These are phyloP conservation scores for Chrysochromulina parva DNA, from an alignment of 78 protist genomes.

Conservation along the genomic window DNA sequence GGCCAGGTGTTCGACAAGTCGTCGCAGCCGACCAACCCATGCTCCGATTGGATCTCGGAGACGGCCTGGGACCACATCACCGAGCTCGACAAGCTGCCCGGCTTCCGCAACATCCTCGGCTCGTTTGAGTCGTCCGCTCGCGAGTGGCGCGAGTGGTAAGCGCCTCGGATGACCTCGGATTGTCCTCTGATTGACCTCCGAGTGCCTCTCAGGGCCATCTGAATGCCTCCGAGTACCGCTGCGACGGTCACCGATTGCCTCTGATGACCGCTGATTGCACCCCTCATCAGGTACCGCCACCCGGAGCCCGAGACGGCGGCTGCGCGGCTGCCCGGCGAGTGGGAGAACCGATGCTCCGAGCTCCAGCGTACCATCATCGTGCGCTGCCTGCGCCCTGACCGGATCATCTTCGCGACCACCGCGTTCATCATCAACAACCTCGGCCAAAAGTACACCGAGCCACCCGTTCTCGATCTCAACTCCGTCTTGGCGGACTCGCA, in stretches of 20 bases:
- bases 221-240: no score
- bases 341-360: constrained; percentile 75
- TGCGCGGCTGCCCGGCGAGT: constrained; percentile 72
- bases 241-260: no score
- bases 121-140: constrained; percentile 60
- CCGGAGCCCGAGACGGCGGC: constrained; percentile 71
- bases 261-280: no score
- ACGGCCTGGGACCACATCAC: constrained; percentile 80
- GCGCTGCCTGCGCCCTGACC: constrained; percentile 87
- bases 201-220: no score
- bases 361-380: constrained; percentile 74
- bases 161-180: no score
- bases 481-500: constrained; percentile 42
- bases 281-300: constrained; percentile 8
- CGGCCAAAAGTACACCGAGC: constrained; percentile 65
- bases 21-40: constrained; percentile 64
- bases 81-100: constrained; percentile 70
- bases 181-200: no score
- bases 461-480: constrained; percentile 74
- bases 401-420: constrained; percentile 66
- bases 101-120: constrained; percentile 54
- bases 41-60: constrained; percentile 74
- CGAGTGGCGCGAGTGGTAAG: constrained; percentile 81
- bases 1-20: constrained; percentile 75
- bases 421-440: constrained; percentile 66